These are phyloP conservation scores for Leishmania arabica DNA, from an alignment of 208 protist species.

Conservation along the genomic window DNA sequence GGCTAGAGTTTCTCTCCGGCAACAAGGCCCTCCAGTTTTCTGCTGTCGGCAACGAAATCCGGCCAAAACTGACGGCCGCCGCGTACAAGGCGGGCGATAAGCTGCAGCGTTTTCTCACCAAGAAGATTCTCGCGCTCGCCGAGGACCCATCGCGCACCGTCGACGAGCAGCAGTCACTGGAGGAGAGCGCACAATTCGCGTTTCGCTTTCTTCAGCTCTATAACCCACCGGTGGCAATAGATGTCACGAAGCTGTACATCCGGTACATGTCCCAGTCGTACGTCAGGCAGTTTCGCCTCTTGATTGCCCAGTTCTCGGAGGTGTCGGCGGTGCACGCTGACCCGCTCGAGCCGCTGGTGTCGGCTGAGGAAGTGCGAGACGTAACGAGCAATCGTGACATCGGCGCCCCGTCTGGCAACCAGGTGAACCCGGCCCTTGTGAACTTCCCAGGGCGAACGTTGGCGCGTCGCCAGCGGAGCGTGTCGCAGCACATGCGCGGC, in stretches of 20 bases:
- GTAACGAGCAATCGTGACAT: slow-evolving; percentile 68
- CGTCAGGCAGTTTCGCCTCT: slow-evolving; percentile 37
- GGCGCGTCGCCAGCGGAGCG: slow-evolving; percentile 65
- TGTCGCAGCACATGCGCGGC: slow-evolving; percentile 73
- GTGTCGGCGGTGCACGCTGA: slow-evolving; percentile 46
- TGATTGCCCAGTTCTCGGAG: slow-evolving; percentile 49
- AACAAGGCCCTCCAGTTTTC: slow-evolving; percentile 78
- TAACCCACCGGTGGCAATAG: slow-evolving; percentile 64
- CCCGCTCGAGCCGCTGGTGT: slow-evolving; percentile 66
- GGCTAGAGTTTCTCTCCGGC: slow-evolving; percentile 69
- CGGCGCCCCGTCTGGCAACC: slow-evolving; percentile 53
- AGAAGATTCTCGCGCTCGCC: slow-evolving; percentile 50
- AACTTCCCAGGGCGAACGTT: slow-evolving; percentile 54
- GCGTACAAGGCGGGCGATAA: slow-evolving; percentile 82
- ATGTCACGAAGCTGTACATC: slow-evolving; percentile 67
- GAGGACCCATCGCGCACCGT: slow-evolving; percentile 41
- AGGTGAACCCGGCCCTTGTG: slow-evolving; percentile 38
- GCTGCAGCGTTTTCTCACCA: slow-evolving; percentile 67
- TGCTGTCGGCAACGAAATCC: slow-evolving; percentile 79
- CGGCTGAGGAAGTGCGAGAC: slow-evolving; percentile 54
- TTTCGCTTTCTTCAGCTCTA: slow-evolving; percentile 80
- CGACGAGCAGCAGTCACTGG: slow-evolving; percentile 55
- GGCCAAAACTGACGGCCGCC: slow-evolving; percentile 68
- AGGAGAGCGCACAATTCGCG: slow-evolving; percentile 66
- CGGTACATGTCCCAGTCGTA: slow-evolving; percentile 63